Percentiles rank a stretch among this genome's conserved stretches.
phyloP scores from a whole-genome alignment of 805 yeast genomes.

The Kazachstania kunashirensis region DNA sequence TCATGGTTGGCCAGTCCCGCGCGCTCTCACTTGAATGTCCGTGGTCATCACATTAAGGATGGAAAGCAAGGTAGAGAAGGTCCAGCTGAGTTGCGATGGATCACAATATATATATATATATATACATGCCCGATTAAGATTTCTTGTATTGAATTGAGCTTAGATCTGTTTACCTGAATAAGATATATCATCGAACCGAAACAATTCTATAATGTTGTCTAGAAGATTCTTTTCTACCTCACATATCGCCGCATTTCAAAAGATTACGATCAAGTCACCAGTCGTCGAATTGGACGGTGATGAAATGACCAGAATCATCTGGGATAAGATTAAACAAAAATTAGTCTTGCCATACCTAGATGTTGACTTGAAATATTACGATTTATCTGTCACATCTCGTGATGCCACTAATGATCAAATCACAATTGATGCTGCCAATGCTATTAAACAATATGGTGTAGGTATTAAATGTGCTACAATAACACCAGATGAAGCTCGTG shows the following conservation, averaged over 20 bases:
- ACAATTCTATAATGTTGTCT: constrained; percentile 10
- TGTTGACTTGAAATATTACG: constrained; percentile 67
- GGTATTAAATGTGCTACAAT: constrained; percentile 82
- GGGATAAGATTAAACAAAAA: constrained; percentile 63
- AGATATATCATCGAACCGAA: no score
- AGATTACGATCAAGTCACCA: constrained; percentile 63
- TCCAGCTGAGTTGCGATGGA: no score
- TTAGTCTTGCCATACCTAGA: constrained; percentile 62
- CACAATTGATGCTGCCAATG: constrained; percentile 71
- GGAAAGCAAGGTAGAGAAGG: no score
- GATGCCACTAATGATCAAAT: constrained; percentile 64
- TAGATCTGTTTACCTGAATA: no score
- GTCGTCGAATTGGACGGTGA: constrained; percentile 78
- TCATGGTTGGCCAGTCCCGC: no score
- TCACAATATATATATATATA: background rate
- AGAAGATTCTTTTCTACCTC: constrained; percentile 24
- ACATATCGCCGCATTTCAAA: constrained; percentile 27
- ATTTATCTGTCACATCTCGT: constrained; percentile 57
- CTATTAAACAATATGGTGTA: constrained; percentile 64
- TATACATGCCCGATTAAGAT: background rate
- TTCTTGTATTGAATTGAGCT: background rate
- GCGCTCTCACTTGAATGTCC: no score
- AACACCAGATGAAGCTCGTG: constrained; percentile 76
- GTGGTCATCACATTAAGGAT: no score
- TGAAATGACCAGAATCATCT: constrained; percentile 79